phyloP scores from a whole-genome alignment of 2,329 filamentous ascomycete species.

The Xylaria sp. region DNA sequence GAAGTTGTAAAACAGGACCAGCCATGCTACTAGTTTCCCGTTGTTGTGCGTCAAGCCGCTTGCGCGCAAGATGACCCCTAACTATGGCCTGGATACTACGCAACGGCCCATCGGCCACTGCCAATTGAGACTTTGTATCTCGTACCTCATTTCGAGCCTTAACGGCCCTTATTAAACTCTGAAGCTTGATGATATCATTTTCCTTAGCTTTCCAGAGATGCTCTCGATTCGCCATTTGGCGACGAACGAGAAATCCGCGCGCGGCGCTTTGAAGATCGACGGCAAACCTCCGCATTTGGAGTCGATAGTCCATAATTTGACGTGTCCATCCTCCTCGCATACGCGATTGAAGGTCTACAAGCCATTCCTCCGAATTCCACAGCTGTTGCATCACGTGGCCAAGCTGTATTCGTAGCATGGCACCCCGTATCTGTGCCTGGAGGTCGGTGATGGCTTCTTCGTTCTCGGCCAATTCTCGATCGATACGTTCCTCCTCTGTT shows the following conservation, averaged over 20 bases:
- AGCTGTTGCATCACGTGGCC: conserved; percentile 86
- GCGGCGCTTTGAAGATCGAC: conserved; percentile 80
- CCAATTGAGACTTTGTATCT: conserved; percentile 67
- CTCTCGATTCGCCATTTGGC: conserved; percentile 69
- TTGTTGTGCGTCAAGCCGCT: conserved; percentile 65
- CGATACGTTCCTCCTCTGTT: conserved; percentile 87
- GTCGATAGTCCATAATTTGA: conserved; percentile 82
- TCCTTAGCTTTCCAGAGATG: conserved; percentile 76
- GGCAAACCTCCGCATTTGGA: conserved; percentile 85
- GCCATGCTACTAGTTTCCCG: conserved; percentile 63
- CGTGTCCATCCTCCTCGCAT: conserved; percentile 89
- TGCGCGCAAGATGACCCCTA: conserved; percentile 73
- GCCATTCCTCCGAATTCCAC: conserved; percentile 83
- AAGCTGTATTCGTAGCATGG: conserved; percentile 78
- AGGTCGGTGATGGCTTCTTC: conserved; percentile 79
- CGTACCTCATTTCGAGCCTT: conserved; percentile 70
- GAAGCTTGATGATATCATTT: conserved; percentile 77
- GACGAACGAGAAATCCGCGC: conserved; percentile 79
- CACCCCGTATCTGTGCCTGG: conserved; percentile 87
- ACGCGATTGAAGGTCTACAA: conserved; percentile 85
- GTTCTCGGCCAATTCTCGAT: conserved; percentile 82
- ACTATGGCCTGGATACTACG: conserved; percentile 72
- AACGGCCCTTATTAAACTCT: conserved; percentile 80
- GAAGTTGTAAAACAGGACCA: conserved; percentile 66
- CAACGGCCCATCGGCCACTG: conserved; percentile 70